phyloP scores from a whole-genome alignment of 2,329 filamentous ascomycete genomes.

The Metarhizium anisopliae region DNA sequence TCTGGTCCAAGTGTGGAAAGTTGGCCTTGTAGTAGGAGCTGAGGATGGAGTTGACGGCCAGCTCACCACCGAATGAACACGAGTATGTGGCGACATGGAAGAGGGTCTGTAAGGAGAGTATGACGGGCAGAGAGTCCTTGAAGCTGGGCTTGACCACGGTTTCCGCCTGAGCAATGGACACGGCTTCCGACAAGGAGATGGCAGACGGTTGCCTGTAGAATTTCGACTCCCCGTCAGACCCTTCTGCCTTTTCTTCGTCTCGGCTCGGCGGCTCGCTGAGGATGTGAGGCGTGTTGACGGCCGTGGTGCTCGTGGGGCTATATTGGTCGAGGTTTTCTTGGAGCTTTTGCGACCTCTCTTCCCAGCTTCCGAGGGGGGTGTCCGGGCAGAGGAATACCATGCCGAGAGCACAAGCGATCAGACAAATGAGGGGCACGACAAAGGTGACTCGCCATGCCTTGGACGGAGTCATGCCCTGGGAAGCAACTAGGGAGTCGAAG shows the following conservation, averaged over 20 bases:
- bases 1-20: conserved; percentile 49
- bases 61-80: conserved; percentile 55
- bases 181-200: conserved; percentile 39
- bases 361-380: conserved; percentile 76
- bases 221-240: conserved; percentile 7
- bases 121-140: conserved; percentile 34
- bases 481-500: conserved; percentile 62
- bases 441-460: conserved; percentile 80
- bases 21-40: conserved; percentile 50
- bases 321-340: conserved; percentile 43
- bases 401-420: conserved; percentile 54
- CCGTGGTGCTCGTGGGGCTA: conserved; percentile 26
- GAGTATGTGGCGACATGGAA: conserved; percentile 49
- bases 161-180: conserved; percentile 46
- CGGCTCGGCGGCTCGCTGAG: conserved; percentile 30
- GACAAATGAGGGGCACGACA: conserved; percentile 72
- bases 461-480: conserved; percentile 51
- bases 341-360: conserved; percentile 54
- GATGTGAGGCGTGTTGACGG: conserved; percentile 39
- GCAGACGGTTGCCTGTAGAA: conserved; percentile 35
- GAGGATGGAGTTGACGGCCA: conserved; percentile 53
- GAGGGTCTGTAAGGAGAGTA: conserved; percentile 44
- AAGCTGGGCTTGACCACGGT: conserved; percentile 47
- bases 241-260: conserved; percentile 20
- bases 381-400: conserved; percentile 72